These are phyloP conservation scores for Tetracentron sinense DNA, from an alignment of 164 flowering plant genomes.

Conservation along the genomic window DNA sequence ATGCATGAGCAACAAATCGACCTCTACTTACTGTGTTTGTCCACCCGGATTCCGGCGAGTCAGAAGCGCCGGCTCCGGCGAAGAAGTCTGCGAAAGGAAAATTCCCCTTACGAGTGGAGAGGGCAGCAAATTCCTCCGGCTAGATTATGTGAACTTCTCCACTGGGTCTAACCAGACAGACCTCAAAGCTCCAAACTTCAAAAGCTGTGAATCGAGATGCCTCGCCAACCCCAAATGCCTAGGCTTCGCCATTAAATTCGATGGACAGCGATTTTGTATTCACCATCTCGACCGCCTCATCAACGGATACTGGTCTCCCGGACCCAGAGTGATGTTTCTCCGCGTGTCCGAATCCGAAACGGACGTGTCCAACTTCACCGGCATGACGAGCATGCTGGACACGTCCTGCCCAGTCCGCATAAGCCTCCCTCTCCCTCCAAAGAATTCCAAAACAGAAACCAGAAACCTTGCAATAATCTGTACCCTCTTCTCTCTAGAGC, in stretches of 20 bases:
- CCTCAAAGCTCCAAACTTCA: slow-evolving; percentile 13
- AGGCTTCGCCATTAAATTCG: slow-evolving; percentile 50
- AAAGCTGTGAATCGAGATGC: slow-evolving; percentile 35
- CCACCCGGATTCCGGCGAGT: slow-evolving; percentile 45
- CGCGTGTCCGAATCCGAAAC: slow-evolving; percentile 41
- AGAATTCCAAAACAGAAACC: slow-evolving; percentile 35
- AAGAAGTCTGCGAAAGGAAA: slow-evolving; percentile 33
- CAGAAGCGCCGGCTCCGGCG: background rate
- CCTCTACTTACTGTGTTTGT: slow-evolving; percentile 36
- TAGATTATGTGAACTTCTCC: slow-evolving; percentile 60
- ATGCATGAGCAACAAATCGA: slow-evolving; percentile 31
- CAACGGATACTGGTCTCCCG: slow-evolving; percentile 72
- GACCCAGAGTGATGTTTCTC: slow-evolving; percentile 41
- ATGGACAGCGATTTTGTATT: slow-evolving; percentile 44
- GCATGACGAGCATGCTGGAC: slow-evolving; percentile 44
- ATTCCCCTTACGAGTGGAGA: slow-evolving; percentile 4
- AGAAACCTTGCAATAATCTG: slow-evolving; percentile 53
- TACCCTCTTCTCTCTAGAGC: slow-evolving; percentile 56
- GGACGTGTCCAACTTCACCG: slow-evolving; percentile 44
- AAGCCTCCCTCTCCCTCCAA: slow-evolving; percentile 53
- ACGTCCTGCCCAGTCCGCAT: slow-evolving; percentile 53
- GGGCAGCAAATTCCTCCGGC: slow-evolving; percentile 37
- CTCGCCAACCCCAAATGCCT: slow-evolving; percentile 27
- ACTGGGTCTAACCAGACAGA: slow-evolving; percentile 29
- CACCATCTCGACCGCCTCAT: slow-evolving; percentile 37